These are phyloP conservation scores for Forsythia suspensa DNA, from an alignment of 257 asterid species.

Conservation along the genomic window DNA sequence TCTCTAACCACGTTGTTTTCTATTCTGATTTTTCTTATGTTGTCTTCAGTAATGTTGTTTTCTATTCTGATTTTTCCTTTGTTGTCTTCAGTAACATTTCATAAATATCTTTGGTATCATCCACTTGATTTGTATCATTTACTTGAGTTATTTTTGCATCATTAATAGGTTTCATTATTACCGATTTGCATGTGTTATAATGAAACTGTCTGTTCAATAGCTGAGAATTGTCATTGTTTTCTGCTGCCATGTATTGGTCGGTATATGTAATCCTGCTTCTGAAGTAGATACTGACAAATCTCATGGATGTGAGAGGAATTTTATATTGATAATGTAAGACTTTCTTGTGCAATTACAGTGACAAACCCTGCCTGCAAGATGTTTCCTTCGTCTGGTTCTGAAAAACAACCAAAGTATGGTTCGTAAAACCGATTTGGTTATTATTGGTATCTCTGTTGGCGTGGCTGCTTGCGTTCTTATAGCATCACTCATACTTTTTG, in stretches of 20 bases:
- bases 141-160: background rate
- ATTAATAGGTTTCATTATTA: background rate
- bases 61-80: background rate
- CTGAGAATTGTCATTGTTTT: background rate
- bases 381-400: conserved; percentile 41
- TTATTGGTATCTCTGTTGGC: conserved; percentile 83
- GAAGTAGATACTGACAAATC: background rate
- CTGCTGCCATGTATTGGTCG: background rate
- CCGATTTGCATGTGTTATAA: background rate
- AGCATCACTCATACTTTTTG: conserved; percentile 63
- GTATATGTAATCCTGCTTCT: background rate
- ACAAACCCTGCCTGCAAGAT: conserved; percentile 49
- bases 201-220: background rate
- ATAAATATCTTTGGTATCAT: background rate
- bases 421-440: conserved; percentile 62
- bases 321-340: background rate
- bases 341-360: conserved; percentile 29
- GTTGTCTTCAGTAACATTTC: background rate
- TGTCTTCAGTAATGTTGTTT: background rate
- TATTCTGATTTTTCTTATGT: too few species aligned
- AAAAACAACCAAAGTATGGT: conserved; percentile 61
- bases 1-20: background rate
- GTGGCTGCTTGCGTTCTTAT: conserved; percentile 69
- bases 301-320: background rate
- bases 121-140: background rate